Evolutionary conservation across 1,284 basidiomycete genomes (phyloP), one percentile per base, ranked within the genome.

Genomic region (Cryptococcus sp.): DNA sequence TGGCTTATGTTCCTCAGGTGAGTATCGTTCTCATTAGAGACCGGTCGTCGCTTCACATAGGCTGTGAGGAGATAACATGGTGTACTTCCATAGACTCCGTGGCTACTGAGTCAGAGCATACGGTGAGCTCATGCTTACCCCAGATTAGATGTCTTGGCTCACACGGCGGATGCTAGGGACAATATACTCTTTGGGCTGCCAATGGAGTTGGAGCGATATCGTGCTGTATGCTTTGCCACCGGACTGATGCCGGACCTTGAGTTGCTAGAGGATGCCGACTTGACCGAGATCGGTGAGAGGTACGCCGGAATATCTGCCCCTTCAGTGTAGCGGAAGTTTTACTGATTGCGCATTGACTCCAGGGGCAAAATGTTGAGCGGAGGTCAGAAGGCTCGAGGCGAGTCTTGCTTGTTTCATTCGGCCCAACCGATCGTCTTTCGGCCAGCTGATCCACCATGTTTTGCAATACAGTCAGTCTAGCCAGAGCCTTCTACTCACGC

Each of bases 381-480:
- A 3, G 77, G 77, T 19, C 77, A 89, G 71, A 89, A 98, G 70
- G 93, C 93, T 20, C 79, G 87, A 20, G 69, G 67, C 67, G 38
- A 27, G 60, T 59, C 8, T 4, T 35, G 5, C 10, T 35, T 30
- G 27, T 30, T 30, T 30, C 27, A 4, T 30, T 30, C 10, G 27
- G 27, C 27, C 27, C 27, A 30, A 5, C 27, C 17, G 3, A 1
- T 30, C 27, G 15, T 27, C 25, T 17, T 10, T 17, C 38, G 25
- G 7, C 11, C 20, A 8, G 25, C 52, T 58, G 27, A 60, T 15
- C n/a, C 25, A 19, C 23, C 0, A 2, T 35, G 30, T 5, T 5
- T 8, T 35, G 2, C 10, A 35, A 35, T 35, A 16, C 48, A 70
- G 81, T 77, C 39, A 67, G 69, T 39, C 62, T 78, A 8, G 73